phyloP scores from a whole-genome alignment of 2,329 filamentous ascomycete species.

The Botrytis sinoallii region DNA sequence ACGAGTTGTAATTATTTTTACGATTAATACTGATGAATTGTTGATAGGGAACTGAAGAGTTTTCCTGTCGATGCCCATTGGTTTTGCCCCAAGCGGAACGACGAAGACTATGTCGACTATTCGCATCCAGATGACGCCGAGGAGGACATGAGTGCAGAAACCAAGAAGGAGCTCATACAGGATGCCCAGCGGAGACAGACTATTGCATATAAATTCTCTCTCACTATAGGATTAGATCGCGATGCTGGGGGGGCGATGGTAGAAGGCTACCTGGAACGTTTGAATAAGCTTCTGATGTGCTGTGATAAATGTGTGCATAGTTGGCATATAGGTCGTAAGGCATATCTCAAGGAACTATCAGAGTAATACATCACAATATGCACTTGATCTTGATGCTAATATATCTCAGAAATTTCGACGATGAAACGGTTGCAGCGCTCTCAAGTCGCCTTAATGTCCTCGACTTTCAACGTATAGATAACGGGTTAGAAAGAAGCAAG shows the following conservation, averaged over 20 bases:
- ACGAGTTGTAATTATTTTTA: background rate
- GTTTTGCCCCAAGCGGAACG: constrained; percentile 62
- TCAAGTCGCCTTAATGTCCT: constrained; percentile 55
- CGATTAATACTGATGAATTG: constrained; percentile 15
- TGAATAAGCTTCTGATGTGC: constrained; percentile 56
- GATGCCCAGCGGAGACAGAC: constrained; percentile 56
- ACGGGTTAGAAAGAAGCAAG: constrained; percentile 56
- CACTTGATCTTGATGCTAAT: constrained; percentile 19
- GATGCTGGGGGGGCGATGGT: constrained; percentile 58
- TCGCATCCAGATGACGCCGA: constrained; percentile 50
- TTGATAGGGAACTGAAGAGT: constrained; percentile 33
- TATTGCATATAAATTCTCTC: constrained; percentile 63
- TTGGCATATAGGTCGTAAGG: constrained; percentile 68
- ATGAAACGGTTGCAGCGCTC: constrained; percentile 51
- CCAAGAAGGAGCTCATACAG: constrained; percentile 53
- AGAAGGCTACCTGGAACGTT: constrained; percentile 54
- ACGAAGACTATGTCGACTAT: constrained; percentile 64
- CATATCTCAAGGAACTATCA: constrained; percentile 59
- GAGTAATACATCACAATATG: constrained; percentile 46
- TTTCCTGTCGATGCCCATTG: constrained; percentile 52
- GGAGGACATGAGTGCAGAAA: constrained; percentile 47
- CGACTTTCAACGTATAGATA: constrained; percentile 60
- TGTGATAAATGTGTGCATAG: constrained; percentile 71
- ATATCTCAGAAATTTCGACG: constrained; percentile 39
- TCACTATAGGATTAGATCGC: constrained; percentile 65